Percentiles rank a stretch among this genome's conserved stretches.
Evolutionary conservation across 2,329 filamentous ascomycete genomes (phyloP).

Genomic region (Epicoccum sorghinum): DNA sequence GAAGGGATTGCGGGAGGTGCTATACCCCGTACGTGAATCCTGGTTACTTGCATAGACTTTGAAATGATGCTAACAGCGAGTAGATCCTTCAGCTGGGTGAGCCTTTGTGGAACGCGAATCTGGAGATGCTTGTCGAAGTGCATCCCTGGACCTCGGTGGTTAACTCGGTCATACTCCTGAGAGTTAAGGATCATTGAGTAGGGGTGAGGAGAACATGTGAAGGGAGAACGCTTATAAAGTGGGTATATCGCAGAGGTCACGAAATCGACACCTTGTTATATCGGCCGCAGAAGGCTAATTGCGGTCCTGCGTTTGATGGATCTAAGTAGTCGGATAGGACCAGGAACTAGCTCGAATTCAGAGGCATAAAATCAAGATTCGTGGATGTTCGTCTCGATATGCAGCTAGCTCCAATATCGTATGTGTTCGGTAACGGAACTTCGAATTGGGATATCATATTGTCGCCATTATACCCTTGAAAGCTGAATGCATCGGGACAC

Average conservation of each 20-base stretch:
- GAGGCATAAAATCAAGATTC: conserved; percentile 9
- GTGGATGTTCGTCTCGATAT: neutral
- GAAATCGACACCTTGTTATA: neutral
- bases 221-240: no score
- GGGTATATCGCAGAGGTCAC: neutral
- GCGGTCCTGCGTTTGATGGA: neutral
- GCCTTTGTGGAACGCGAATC: conserved; percentile 33
- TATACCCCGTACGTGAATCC: conserved; percentile 54
- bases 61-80: neutral
- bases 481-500: neutral
- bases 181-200: conserved; percentile 20
- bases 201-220: no score
- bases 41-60: neutral
- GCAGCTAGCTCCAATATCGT: neutral
- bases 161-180: conserved; percentile 56
- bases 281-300: no score
- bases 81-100: conserved; percentile 50
- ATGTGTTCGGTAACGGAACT: neutral
- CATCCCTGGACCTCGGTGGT: conserved; percentile 59
- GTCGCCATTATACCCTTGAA: neutral
- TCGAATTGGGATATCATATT: neutral
- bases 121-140: conserved; percentile 53
- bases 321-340: neutral
- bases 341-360: neutral
- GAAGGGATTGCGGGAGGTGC: conserved; percentile 51